Evolutionary conservation across 495 filamentous ascomycete species (phyloP).

Genomic region (Echria macrotheca): DNA sequence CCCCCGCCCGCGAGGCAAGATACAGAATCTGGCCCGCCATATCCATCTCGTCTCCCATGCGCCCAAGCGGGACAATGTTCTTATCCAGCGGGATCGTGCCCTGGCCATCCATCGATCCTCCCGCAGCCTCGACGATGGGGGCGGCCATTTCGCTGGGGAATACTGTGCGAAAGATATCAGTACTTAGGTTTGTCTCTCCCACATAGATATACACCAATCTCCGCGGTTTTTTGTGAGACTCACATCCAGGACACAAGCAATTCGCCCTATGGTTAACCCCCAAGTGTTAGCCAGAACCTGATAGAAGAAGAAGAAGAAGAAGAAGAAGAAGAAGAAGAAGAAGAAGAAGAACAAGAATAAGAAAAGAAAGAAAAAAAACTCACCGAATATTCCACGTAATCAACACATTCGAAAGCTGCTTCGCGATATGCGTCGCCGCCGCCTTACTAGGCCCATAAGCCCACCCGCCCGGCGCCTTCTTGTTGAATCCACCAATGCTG

Average conservation of each 20-base stretch:
- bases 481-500: slow-evolving; percentile 57
- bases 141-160: slow-evolving; percentile 62
- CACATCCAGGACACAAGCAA: slow-evolving; percentile 62
- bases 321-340: no score
- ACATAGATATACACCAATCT: no score
- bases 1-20: slow-evolving; percentile 56
- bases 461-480: slow-evolving; percentile 49
- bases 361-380: slow-evolving; percentile 15
- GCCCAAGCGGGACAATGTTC: slow-evolving; percentile 24
- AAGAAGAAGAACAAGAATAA: no score
- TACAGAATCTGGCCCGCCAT: slow-evolving; percentile 59
- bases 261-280: slow-evolving; percentile 48
- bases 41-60: slow-evolving; percentile 41
- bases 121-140: slow-evolving; percentile 36
- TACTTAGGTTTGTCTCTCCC: no score
- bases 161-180: no score
- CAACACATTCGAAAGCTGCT: slow-evolving; percentile 50
- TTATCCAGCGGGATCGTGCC: slow-evolving; percentile 21
- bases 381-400: slow-evolving; percentile 53
- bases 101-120: slow-evolving; percentile 29
- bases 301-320: no score
- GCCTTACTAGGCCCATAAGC: slow-evolving; percentile 61
- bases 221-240: no score
- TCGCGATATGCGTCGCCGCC: slow-evolving; percentile 58
- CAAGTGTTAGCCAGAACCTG: no score